Evolutionary conservation across 2,329 filamentous ascomycete species (phyloP).

Genomic region (Fusarium brachygibbosum): DNA sequence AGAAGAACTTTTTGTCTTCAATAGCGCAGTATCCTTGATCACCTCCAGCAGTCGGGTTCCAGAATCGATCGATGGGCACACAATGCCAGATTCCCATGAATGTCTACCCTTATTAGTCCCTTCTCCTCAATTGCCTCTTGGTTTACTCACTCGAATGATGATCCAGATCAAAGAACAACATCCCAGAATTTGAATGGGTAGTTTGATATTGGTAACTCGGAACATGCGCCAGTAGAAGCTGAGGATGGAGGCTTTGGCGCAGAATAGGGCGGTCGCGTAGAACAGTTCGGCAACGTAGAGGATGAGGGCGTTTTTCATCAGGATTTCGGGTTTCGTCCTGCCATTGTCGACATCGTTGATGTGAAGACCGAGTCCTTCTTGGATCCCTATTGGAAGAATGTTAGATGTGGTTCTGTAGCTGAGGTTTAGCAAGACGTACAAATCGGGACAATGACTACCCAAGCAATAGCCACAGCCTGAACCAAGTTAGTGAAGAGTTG

Average conservation of each 20-base stretch:
- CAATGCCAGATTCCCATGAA: conserved; percentile 43
- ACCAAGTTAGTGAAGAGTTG: background rate
- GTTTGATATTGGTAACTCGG: conserved; percentile 43
- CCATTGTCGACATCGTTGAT: conserved; percentile 27
- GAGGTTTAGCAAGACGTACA: conserved; percentile 8
- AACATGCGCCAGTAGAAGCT: conserved; percentile 53
- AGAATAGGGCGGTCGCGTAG: conserved; percentile 49
- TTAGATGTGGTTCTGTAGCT: background rate
- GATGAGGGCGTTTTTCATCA: conserved; percentile 21
- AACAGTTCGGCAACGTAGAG: conserved; percentile 46
- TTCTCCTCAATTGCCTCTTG: fast-evolving
- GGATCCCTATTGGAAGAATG: conserved; percentile 19
- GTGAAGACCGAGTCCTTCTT: conserved; percentile 36
- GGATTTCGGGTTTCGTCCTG: conserved; percentile 9
- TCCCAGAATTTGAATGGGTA: conserved; percentile 48
- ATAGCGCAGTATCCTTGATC: conserved; percentile 23
- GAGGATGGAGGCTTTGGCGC: conserved; percentile 49
- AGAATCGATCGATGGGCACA: conserved; percentile 35
- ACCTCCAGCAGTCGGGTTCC: conserved; percentile 25
- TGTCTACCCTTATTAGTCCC: conserved; percentile 3
- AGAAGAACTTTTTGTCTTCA: conserved; percentile 52
- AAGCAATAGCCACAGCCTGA: conserved; percentile 33
- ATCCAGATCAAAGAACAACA: conserved; percentile 47
- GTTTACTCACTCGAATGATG: conserved; percentile 44
- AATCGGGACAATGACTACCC: conserved; percentile 34